Base-by-base conservation (phyloP, 495 filamentous ascomycete genomes). In the Penicillium paxilli region DNA sequence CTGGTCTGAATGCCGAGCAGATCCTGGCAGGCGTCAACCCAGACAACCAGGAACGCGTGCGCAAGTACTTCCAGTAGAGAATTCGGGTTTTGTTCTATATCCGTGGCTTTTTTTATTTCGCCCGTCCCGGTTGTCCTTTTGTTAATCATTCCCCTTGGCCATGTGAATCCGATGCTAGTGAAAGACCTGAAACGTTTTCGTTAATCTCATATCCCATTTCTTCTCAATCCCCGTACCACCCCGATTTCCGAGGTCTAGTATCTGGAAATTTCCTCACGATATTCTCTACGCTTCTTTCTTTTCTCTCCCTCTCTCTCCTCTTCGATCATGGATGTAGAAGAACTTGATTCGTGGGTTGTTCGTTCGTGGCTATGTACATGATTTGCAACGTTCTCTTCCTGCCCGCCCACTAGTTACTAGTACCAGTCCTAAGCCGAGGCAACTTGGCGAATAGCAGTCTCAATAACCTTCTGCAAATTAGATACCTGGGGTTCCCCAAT, bases 1-100 rank as follows among this genome's bases (percentile, higher is more conserved):
- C 91, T 5, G 83, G 83, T 22, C 63, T 91, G 20, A 87, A 96
- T 66, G 82, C 86, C 2, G 81, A 83, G 35, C 82, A 86, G 55
- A 73, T 94, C 44, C 74, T 93, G 47, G 80, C 81, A 20, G 81
- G 83, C 16, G 82, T 96, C 57, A 79, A 82, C 17, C 85, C 87
- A 2, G 89, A 93, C 51, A 87, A 83, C 52, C 90, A 93, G 70
- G 81, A 85, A 60, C 83, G 85, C 1, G 87, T 96, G 46, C 82
- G 87, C 57, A 80, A 78, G 38, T 84, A 85, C 68, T 91, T 92
- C 75, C 71, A 78, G 57, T 90, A 68, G 57, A 66, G 47, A 23
- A 24, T 52, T 49, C 40, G 30, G 42, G 23, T 61, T 57, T 51
- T 61, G 63, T 61, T 58, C 44, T 57, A 57, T 64, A 66, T 63